A percentile compares a stretch with the other conserved stretches of the same genome.
Evolutionary conservation across 1,284 basidiomycete species (phyloP).

Genomic region (Boletus sp.): DNA sequence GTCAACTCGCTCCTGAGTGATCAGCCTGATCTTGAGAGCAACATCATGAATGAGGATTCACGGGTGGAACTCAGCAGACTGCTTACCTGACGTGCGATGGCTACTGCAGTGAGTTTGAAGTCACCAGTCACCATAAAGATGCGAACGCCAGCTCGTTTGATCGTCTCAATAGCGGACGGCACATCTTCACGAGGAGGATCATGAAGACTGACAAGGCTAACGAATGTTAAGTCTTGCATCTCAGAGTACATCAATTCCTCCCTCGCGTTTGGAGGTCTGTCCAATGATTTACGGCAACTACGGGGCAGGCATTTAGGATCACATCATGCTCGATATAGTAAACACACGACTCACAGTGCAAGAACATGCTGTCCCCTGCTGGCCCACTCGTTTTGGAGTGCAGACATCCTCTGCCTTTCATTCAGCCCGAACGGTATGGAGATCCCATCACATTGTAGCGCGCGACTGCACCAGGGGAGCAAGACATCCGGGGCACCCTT

Average conservation of each 20-base stretch:
- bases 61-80: conserved; percentile 46
- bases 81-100: conserved; percentile 49
- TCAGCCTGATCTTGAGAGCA: conserved; percentile 54
- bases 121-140: conserved; percentile 64
- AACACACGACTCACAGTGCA: conserved; percentile 38
- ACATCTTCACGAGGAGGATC: conserved; percentile 64
- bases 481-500: conserved; percentile 67
- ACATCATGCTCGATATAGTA: neutral
- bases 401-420: conserved; percentile 37
- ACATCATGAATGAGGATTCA: conserved; percentile 20
- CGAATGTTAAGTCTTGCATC: conserved; percentile 49
- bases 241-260: conserved; percentile 44
- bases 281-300: conserved; percentile 37
- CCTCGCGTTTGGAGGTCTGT: conserved; percentile 39
- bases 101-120: conserved; percentile 48
- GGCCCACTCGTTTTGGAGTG: conserved; percentile 57
- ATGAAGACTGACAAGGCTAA: conserved; percentile 60
- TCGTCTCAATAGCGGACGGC: conserved; percentile 48
- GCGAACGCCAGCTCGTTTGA: conserved; percentile 50
- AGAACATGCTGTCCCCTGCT: conserved; percentile 65
- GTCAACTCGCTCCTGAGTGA: conserved; percentile 52
- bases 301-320: neutral
- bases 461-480: conserved; percentile 49
- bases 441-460: conserved; percentile 45
- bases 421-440: conserved; percentile 41